Evolutionary conservation across 371 early-diverging fungal genomes (phyloP).

Genomic region (Coemansia linderi): DNA sequence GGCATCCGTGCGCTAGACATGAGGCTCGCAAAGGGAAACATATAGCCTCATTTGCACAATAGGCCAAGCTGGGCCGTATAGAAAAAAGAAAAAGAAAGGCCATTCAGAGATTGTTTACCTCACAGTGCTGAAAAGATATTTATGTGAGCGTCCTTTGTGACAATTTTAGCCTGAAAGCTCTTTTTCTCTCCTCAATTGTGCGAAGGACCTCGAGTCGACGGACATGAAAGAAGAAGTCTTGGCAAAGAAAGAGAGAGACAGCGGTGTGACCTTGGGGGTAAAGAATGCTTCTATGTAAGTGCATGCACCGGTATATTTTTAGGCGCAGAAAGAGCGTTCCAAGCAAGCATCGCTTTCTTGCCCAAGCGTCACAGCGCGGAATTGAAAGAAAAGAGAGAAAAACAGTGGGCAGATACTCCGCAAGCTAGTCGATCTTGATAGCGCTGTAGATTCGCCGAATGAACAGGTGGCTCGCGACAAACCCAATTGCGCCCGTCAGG

Average conservation of each 20-base stretch:
- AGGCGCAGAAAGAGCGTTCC: neutral
- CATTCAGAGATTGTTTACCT: neutral
- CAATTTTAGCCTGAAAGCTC: neutral
- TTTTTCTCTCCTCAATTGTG: neutral
- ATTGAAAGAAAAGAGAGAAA: neutral
- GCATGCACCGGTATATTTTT: neutral
- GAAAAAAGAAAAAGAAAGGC: neutral
- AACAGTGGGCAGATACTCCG: neutral
- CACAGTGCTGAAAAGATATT: neutral
- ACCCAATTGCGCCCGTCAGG: constrained; percentile 80
- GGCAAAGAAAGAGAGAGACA: neutral
- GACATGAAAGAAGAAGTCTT: neutral
- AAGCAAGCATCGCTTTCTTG: neutral
- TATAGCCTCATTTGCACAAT: neutral
- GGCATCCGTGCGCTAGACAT: neutral
- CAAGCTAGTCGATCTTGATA: constrained; percentile 76
- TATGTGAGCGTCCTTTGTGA: neutral
- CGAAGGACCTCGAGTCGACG: neutral
- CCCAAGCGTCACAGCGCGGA: neutral
- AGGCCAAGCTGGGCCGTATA: neutral
- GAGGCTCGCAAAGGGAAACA: neutral
- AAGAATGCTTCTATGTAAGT: neutral
- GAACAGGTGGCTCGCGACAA: constrained; percentile 72
- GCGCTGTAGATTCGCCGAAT: constrained; percentile 79
- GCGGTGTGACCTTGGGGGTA: neutral